Evolutionary conservation across 768 basidiomycete genomes (phyloP).

Genomic region (Symmetrospora coprosmae): DNA sequence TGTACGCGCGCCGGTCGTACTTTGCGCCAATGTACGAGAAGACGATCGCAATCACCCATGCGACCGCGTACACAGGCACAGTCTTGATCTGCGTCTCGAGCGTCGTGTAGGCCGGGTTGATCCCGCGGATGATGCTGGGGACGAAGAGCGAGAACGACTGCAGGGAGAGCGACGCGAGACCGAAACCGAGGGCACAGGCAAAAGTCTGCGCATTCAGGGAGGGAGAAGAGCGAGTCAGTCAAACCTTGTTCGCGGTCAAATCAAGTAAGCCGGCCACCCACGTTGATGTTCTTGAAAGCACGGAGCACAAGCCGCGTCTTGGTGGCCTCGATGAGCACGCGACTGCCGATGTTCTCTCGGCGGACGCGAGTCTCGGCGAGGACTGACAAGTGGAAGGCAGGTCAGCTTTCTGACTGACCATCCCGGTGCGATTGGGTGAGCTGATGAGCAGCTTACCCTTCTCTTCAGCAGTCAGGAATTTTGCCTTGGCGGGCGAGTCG

Average conservation of each 20-base stretch:
- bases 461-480: conserved; percentile 11
- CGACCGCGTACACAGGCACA: conserved; percentile 7
- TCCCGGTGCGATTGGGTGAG: neutral
- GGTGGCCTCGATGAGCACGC: conserved; percentile 17
- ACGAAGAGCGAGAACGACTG: conserved; percentile 20
- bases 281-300: neutral
- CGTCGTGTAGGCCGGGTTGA: conserved; percentile 9
- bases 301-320: neutral
- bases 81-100: conserved; percentile 19
- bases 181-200: conserved; percentile 1
- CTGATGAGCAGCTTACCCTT: neutral
- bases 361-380: neutral
- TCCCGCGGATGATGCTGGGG: conserved; percentile 20
- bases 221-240: neutral
- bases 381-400: neutral
- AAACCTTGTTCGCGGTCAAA: neutral
- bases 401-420: neutral
- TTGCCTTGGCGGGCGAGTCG: neutral
- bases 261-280: neutral
- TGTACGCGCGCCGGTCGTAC: conserved; percentile 17
- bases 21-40: neutral
- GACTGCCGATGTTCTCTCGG: neutral
- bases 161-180: conserved; percentile 1
- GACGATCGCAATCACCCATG: conserved; percentile 4
- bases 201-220: neutral